phyloP scores from a whole-genome alignment of 2,329 filamentous ascomycete genomes.

The Zalaria sp. region DNA sequence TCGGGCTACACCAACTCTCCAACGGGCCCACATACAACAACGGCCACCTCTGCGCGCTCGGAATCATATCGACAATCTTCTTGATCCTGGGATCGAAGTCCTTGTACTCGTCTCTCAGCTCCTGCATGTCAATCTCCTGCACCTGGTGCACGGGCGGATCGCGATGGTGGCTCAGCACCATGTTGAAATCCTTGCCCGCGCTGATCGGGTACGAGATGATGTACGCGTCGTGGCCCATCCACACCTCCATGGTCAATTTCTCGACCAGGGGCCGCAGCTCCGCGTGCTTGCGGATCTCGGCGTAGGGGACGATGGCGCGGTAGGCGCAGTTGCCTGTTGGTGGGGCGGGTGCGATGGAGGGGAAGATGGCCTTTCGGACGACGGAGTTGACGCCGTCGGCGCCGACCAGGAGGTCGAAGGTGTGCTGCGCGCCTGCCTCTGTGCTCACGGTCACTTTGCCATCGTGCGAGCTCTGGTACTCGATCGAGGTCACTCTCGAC shows the following conservation, averaged over 20 bases:
- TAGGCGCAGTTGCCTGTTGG: constrained; percentile 14
- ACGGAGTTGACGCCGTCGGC: constrained; percentile 52
- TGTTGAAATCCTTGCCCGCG: constrained; percentile 40
- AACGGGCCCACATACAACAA: constrained; percentile 52
- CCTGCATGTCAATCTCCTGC: constrained; percentile 26
- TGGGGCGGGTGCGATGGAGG: constrained; percentile 22
- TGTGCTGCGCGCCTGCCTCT: constrained; percentile 27
- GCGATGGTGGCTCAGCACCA: constrained; percentile 30
- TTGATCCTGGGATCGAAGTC: constrained; percentile 31
- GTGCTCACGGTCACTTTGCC: constrained; percentile 25
- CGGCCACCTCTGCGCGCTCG: constrained; percentile 36
- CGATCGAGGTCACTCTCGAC: constrained; percentile 31
- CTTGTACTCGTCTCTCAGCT: constrained; percentile 27
- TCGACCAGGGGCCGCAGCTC: constrained; percentile 41
- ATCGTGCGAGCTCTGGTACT: constrained; percentile 24
- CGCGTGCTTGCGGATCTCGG: constrained; percentile 4
- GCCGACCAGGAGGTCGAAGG: constrained; percentile 42
- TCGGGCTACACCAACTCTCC: constrained; percentile 52
- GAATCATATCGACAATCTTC: constrained; percentile 26
- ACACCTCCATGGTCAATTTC: constrained; percentile 53
- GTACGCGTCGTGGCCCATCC: constrained; percentile 50
- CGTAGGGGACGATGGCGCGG: not conserved
- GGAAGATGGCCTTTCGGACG: constrained; percentile 33
- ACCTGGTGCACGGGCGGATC: constrained; percentile 22
- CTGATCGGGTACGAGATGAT: constrained; percentile 50